Conservation (phyloP, 2,329 filamentous ascomycete genomes). For the Thelonectria blattea region DNA sequence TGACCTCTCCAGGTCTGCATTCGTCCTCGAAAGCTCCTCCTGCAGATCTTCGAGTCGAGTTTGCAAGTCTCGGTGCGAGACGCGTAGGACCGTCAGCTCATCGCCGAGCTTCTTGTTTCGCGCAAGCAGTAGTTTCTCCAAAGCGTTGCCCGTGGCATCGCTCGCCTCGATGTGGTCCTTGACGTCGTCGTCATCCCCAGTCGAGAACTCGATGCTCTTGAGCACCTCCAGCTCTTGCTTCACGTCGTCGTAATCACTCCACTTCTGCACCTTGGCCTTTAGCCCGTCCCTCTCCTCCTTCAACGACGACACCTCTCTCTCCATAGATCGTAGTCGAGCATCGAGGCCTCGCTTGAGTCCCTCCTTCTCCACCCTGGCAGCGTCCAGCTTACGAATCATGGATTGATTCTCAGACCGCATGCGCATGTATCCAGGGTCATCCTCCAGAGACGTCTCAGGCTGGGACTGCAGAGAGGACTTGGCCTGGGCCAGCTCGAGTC, state of each 20-base stretch:
- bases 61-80: constrained; percentile 93
- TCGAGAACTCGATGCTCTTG: constrained; percentile 97
- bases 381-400: constrained; percentile 86
- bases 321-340: constrained; percentile 74
- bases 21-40: constrained; percentile 81
- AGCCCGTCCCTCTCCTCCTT: constrained; percentile 82
- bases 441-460: constrained; percentile 71
- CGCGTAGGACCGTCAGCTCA: constrained; percentile 88
- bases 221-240: constrained; percentile 96
- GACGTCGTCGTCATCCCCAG: constrained; percentile 79
- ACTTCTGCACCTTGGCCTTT: constrained; percentile 82
- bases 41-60: constrained; percentile 79
- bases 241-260: constrained; percentile 93
- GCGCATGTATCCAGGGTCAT: constrained; percentile 87
- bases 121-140: constrained; percentile 89
- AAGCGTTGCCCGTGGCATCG: constrained; percentile 69
- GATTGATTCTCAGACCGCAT: constrained; percentile 93
- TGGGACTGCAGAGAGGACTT: constrained; percentile 71
- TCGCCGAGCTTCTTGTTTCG: constrained; percentile 97
- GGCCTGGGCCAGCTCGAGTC: constrained; percentile 87
- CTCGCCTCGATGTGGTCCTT: constrained; percentile 48
- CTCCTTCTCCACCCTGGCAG: constrained; percentile 82
- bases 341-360: constrained; percentile 79
- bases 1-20: constrained; percentile 84
- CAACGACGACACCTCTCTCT: constrained; percentile 76